Evolutionary conservation across 805 yeast species (phyloP), one percentile per base, ranked within the genome.

Genomic region (Yarrowia sp.): DNA sequence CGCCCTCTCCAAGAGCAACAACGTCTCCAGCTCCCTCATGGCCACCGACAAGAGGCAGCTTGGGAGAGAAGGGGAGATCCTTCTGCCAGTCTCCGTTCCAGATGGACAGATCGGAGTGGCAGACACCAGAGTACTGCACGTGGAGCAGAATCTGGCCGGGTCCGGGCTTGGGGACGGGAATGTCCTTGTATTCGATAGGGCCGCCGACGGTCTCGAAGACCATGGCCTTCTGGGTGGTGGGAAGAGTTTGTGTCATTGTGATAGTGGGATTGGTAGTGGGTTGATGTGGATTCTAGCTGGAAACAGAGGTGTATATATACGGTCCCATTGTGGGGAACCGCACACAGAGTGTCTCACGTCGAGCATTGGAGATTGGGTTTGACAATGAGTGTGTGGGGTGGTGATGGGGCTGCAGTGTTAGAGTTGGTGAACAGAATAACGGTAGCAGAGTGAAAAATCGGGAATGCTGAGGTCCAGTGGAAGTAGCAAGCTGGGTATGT

Each of bases 61-160:
- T 87, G 69, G 87, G 84, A 68, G 79, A 83, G 75, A 88, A 80
- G 61, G 96, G 95, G 96, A 96, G 90, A 79, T 90, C 96, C 73
- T 96, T 96, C 75, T 88, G 84, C 92, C 95, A 89, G 65, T 95
- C 96, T 73, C 96, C 96, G 75, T 88, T 85, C 92, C 95, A 89
- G 64, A 95, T 96, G 81, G 90, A 96, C 76, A 91, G 83, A 75
- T 90, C 97, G 42, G 96, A 90, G 82, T 92, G 97, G 79, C 97
- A 90, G 65, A 90, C 96, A 78, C 97, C 97, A 28, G 96, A 86
- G 82, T 87, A 90, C 79, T 85, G 86, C 76, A 91, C 86, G 76
- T 90, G 86, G 78, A 91, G 81, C 76, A 91, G 82, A 70, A 90
- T 81, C 78, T 90, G 92, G 74, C 86, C 87, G 66, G 90, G 79